Percentiles rank a stretch among this genome's conserved stretches.
phyloP scores from a whole-genome alignment of 805 yeast species.

The Sugiyamaella boreocaroliniensis region DNA sequence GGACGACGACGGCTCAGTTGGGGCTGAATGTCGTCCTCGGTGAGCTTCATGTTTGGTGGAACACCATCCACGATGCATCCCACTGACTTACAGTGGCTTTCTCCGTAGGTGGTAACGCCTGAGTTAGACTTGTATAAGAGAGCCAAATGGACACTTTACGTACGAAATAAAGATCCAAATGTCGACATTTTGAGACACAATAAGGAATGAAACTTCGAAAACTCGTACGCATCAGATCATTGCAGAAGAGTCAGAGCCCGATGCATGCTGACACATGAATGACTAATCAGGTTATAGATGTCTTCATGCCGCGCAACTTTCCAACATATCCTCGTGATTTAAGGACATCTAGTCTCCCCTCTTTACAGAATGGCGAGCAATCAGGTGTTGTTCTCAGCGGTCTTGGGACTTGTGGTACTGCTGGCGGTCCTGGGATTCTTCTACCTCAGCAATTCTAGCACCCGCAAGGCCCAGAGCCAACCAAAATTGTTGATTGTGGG shows the following conservation, averaged over 20 bases:
- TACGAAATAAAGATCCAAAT: slow-evolving; percentile 50
- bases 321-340: not conserved
- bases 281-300: no score
- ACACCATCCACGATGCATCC: slow-evolving; percentile 98
- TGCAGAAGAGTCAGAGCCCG: not conserved
- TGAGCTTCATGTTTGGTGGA: slow-evolving; percentile 85
- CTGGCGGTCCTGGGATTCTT: not conserved
- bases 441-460: not conserved
- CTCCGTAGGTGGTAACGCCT: slow-evolving; percentile 91
- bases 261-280: not conserved
- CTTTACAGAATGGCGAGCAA: no score
- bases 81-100: slow-evolving; percentile 93
- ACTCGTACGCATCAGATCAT: no score
- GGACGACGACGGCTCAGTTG: slow-evolving; percentile 96
- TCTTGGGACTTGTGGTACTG: slow-evolving; percentile 13
- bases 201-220: no score
- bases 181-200: slow-evolving; percentile 50
- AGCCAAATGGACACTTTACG: not conserved
- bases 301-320: no score
- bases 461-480: slow-evolving; percentile 24
- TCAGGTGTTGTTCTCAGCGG: slow-evolving; percentile 5
- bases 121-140: not conserved
- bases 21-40: slow-evolving; percentile 88
- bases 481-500: slow-evolving; percentile 64
- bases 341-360: no score